phyloP scores from a whole-genome alignment of 106 monocot species.

The Gastrodia elata region DNA sequence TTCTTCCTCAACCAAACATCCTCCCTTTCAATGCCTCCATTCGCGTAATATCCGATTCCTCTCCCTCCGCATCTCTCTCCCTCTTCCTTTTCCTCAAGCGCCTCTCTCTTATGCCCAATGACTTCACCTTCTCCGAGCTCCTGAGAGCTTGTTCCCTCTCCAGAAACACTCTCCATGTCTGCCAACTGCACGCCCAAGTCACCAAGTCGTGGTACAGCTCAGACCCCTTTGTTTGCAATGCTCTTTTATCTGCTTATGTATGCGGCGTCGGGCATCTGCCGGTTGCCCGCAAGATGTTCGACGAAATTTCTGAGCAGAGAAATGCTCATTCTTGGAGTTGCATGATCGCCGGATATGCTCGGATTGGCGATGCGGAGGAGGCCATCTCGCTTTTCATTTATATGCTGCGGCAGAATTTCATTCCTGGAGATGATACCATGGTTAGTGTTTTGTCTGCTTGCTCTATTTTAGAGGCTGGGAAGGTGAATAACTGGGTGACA shows the following conservation, averaged over 20 bases:
- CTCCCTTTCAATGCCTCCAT: slow-evolving; percentile 50
- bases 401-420: slow-evolving; percentile 22
- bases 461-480: slow-evolving; percentile 20
- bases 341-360: slow-evolving; percentile 14
- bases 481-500: slow-evolving; percentile 15
- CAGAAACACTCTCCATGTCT: slow-evolving; percentile 3
- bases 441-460: slow-evolving; percentile 8
- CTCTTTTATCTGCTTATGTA: slow-evolving; percentile 21
- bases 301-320: slow-evolving; percentile 16
- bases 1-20: slow-evolving; percentile 23
- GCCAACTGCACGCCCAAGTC: slow-evolving; percentile 20
- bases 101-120: slow-evolving; percentile 22
- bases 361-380: neutral
- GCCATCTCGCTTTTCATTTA: slow-evolving; percentile 8
- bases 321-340: slow-evolving; percentile 16
- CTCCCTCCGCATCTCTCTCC: slow-evolving; percentile 18
- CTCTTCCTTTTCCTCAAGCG: slow-evolving; percentile 23
- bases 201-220: slow-evolving; percentile 12
- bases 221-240: slow-evolving; percentile 14
- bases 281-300: slow-evolving; percentile 21
- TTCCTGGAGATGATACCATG: slow-evolving; percentile 10
- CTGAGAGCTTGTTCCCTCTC: slow-evolving; percentile 20
- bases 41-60: slow-evolving; percentile 27
- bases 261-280: slow-evolving; percentile 2
- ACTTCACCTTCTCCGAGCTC: slow-evolving; percentile 47